Conservation (phyloP, 2,329 filamentous ascomycete species). For the Teratosphaeria zuluensis region DNA sequence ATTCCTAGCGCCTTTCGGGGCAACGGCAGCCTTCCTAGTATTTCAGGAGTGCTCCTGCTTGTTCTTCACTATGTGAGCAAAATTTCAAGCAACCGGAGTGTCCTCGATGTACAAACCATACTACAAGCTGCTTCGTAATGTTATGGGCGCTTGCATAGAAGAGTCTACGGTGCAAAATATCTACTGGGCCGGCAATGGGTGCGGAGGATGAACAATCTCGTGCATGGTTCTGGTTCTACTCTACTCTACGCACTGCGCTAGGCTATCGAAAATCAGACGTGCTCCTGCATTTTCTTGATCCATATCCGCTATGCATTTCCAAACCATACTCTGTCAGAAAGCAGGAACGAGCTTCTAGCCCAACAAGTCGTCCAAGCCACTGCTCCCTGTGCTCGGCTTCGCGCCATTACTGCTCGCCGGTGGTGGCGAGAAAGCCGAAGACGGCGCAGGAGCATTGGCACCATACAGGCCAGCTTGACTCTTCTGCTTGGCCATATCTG, state of each 20-base stretch:
- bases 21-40: no score
- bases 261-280: neutral
- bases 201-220: neutral
- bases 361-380: conserved; percentile 34
- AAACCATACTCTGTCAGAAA: neutral
- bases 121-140: no score
- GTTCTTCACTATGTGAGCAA: no score
- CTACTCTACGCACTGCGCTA: neutral
- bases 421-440: conserved; percentile 6
- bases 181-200: no score
- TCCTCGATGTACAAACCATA: no score
- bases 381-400: conserved; percentile 22
- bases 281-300: neutral
- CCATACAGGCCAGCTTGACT: conserved; percentile 93
- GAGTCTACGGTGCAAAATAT: no score
- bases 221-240: neutral
- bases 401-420: conserved; percentile 4
- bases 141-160: no score
- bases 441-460: conserved; percentile 41
- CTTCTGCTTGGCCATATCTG: conserved; percentile 96
- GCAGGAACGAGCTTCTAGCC: conserved; percentile 22
- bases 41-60: no score
- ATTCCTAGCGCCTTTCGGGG: neutral
- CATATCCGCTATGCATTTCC: neutral
- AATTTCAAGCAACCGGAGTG: no score